Evolutionary conservation across 2,329 filamentous ascomycete species (phyloP), one percentile per base, ranked within the genome.

Genomic region (Diaporthe sp.): DNA sequence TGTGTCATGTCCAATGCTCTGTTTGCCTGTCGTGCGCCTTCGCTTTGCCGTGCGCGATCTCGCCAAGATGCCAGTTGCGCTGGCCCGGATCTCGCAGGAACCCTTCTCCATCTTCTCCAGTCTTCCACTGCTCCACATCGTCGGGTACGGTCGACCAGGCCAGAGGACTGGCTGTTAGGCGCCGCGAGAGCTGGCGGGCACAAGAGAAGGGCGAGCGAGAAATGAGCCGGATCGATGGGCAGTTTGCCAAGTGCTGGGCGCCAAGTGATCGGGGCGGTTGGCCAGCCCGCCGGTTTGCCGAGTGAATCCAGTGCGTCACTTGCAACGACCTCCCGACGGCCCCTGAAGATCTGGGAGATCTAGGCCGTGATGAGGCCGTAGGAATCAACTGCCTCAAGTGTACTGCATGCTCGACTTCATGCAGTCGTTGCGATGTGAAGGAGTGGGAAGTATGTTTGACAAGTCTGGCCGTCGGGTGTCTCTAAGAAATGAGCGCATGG

Each of bases 201-300:
- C 30, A 35, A n/a, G 30, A 54, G 28, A 38, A 38, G 57, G 50
- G 42, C 30, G 45, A 42, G 33, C 19, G 28, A 52, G 58, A 67
- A 58, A 42, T 58, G 73, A 67, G 68, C 50, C 40, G 68, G 50
- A 19, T 67, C 64, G 64, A 68, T 50, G 28, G 45, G n/a, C 55
- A 55, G 50, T 6, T n/a, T 64, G 58, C 71, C 71, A 55, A 73
- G 73, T 58, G 45, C 73, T 74, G 38, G 73, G 73, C 73, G 73
- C 73, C 73, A 74, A 74, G 73, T 54, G 64, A 47, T 54, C 33
- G 33, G 64, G 33, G 64, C 64, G 47, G 64, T 54, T 68, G 45
- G 64, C 45, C 47, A 68, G 47, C 64, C 45, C 64, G 64, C 64
- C 64, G 47, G 45, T 22, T 68, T 68, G 33, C 64, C 64, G 64